Conservation (phyloP, 2,329 filamentous ascomycete genomes). For the Canariomyces notabilis region DNA sequence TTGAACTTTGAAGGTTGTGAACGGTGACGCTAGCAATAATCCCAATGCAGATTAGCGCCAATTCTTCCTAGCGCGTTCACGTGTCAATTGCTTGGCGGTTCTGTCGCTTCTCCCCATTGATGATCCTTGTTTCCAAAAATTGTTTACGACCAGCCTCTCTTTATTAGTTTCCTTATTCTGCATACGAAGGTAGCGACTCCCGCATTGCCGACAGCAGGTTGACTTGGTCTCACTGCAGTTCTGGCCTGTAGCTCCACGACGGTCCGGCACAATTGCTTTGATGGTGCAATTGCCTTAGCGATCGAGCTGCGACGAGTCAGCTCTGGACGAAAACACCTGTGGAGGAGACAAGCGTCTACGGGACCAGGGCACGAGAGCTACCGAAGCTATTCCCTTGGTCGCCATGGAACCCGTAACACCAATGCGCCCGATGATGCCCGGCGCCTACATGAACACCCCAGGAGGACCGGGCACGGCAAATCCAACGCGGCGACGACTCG, state of each 20-base stretch:
- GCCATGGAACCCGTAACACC: constrained; percentile 61
- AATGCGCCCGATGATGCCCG: constrained; percentile 66
- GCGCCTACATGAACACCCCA: constrained; percentile 72
- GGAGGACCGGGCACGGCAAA: constrained; percentile 53
- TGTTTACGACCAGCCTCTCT: constrained; percentile 28
- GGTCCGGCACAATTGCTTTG: constrained; percentile 3
- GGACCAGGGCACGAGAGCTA: not conserved
- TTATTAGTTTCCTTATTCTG: constrained; percentile 13
- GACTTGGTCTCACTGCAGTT: not conserved
- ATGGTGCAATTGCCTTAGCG: constrained; percentile 16
- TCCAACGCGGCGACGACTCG: constrained; percentile 46
- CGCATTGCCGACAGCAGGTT: constrained; percentile 6
- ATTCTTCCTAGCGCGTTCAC: constrained; percentile 22
- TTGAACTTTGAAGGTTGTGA: not conserved
- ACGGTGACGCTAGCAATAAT: constrained; percentile 18
- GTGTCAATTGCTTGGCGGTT: too few relatives aligned
- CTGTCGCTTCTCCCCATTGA: constrained; percentile 19
- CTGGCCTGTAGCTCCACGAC: constrained; percentile 4
- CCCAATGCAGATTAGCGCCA: constrained; percentile 17
- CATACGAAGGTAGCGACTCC: constrained; percentile 7
- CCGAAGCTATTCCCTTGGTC: constrained; percentile 1
- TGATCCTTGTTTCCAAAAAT: constrained; percentile 30
- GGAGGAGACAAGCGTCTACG: constrained; percentile 5
- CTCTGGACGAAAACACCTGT: constrained; percentile 8
- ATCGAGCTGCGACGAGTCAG: constrained; percentile 10